phyloP scores from a whole-genome alignment of 2,329 filamentous ascomycete genomes.

The Emydomyces testavorans region DNA sequence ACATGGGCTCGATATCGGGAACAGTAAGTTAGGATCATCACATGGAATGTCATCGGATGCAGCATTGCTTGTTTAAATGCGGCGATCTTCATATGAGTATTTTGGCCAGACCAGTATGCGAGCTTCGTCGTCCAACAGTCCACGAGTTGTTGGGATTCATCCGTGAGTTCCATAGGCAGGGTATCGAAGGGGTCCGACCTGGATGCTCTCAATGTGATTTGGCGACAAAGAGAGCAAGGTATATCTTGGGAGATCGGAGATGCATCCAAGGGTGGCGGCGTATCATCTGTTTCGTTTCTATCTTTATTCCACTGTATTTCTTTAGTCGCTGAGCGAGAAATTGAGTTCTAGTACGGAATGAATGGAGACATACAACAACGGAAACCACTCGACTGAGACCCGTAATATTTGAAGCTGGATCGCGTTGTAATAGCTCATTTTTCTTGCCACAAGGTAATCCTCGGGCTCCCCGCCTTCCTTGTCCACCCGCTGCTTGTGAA shows the following conservation, averaged over 20 bases:
- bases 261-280: neutral
- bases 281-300: neutral
- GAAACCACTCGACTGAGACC: neutral
- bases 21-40: slow-evolving; percentile 29
- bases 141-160: slow-evolving; percentile 25
- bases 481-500: slow-evolving; percentile 17
- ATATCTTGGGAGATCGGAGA: slow-evolving; percentile 9
- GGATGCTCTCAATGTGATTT: slow-evolving; percentile 10
- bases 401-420: neutral
- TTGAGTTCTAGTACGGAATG: neutral
- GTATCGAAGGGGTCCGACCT: slow-evolving; percentile 25
- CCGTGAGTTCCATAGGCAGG: slow-evolving; percentile 21
- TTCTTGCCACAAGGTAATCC: slow-evolving; percentile 23
- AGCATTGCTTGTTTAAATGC: slow-evolving; percentile 28
- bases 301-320: neutral
- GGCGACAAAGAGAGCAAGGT: slow-evolving; percentile 18
- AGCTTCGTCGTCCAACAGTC: slow-evolving; percentile 30
- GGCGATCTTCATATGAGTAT: slow-evolving; percentile 28
- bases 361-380: slow-evolving; percentile 1
- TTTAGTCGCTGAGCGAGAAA: neutral
- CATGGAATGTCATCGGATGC: slow-evolving; percentile 29
- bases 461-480: slow-evolving; percentile 14
- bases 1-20: slow-evolving; percentile 29
- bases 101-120: slow-evolving; percentile 35
- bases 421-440: neutral